Base-by-base conservation (phyloP, 2,329 filamentous ascomycete genomes). In the Drechslerella coelobrocha region DNA sequence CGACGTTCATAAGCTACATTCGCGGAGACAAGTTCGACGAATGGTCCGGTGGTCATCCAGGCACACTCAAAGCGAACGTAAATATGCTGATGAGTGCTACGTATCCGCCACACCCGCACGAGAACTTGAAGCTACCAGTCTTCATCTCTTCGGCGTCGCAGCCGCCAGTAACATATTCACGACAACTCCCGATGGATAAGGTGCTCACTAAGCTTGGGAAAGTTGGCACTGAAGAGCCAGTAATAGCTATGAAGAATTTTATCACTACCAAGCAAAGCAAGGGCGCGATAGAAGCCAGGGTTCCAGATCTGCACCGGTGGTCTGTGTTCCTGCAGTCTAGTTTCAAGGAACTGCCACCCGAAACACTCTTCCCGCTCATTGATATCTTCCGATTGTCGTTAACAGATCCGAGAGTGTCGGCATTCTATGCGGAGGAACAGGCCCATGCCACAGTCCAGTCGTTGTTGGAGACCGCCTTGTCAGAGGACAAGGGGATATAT, bases 1-100 rank as follows among this genome's bases (percentile, higher is more conserved):
- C 93, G 0, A 96, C 92, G 0, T 96, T 97, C 76, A 85, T 94
- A 76, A 93, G 91, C 0, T 95, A 92, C 76, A 79, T 93, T 7
- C 88, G 84, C 56, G 91, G 92, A 1, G 80, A 88, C 68, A 86
- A 93, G 77, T 85, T 90, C 52, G 88, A 91, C 72, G 84, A 89
- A 74, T 97, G 92, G 92, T 84, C 83, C 53, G 92, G 92, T 0
- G 90, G 89, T 0, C 88, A 92, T 76, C 83, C 85, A 1, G 82
- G 83, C 10, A 82, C 86, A 14, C 82, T 97, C 12, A 84, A 85
- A 56, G 84, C 84, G 14, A 94, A 92, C 68, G 83, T 96, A 10
- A 85, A 86, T 31, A 82, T 92, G 48, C 81, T 97, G 1, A 81
- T 92, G 0, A 65, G 47, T 39, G 73, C 74, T 45, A 72, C 74